Evolutionary conservation across 1,284 basidiomycete species (phyloP).

Genomic region (Tilletiaria anomala): DNA sequence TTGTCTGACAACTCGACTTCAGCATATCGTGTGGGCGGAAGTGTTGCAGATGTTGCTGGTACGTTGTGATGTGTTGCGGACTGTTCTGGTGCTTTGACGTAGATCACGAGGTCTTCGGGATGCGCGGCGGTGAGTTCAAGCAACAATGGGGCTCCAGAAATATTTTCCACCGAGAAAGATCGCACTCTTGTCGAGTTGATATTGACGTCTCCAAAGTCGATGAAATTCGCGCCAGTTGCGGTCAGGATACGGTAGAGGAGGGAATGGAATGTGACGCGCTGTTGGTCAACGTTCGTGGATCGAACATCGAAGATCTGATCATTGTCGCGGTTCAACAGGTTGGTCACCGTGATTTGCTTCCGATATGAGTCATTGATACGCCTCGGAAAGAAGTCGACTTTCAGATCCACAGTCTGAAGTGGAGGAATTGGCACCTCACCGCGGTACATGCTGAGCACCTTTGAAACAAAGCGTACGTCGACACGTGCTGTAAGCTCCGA

Average conservation of each 20-base stretch:
- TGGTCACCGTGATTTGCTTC: constrained; percentile 44
- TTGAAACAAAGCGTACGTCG: constrained; percentile 45
- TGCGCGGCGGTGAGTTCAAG: constrained; percentile 44
- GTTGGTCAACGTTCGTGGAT: constrained; percentile 44
- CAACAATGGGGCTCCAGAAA: constrained; percentile 38
- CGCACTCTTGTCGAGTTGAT: constrained; percentile 44
- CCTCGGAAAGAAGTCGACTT: constrained; percentile 45
- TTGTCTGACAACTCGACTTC: constrained; percentile 14
- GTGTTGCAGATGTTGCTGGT: too few species aligned
- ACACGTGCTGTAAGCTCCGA: constrained; percentile 43
- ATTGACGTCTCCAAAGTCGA: constrained; percentile 45
- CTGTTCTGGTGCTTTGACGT: constrained; percentile 28
- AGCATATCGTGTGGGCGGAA: neutral
- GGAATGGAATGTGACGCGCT: constrained; percentile 45
- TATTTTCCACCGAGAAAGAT: constrained; percentile 44
- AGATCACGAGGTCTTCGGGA: constrained; percentile 45
- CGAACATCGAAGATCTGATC: constrained; percentile 44
- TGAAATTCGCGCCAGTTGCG: constrained; percentile 44
- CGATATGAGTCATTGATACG: constrained; percentile 45
- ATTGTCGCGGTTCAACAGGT: constrained; percentile 36
- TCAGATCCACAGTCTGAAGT: constrained; percentile 42
- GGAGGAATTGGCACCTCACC: constrained; percentile 44
- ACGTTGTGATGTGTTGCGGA: too few species aligned
- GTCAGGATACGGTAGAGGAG: constrained; percentile 46
- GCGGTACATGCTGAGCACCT: constrained; percentile 44